Percentiles rank a stretch among this genome's conserved stretches.
Conservation (phyloP, 805 yeast genomes). For the Myxozyma monticola region DNA sequence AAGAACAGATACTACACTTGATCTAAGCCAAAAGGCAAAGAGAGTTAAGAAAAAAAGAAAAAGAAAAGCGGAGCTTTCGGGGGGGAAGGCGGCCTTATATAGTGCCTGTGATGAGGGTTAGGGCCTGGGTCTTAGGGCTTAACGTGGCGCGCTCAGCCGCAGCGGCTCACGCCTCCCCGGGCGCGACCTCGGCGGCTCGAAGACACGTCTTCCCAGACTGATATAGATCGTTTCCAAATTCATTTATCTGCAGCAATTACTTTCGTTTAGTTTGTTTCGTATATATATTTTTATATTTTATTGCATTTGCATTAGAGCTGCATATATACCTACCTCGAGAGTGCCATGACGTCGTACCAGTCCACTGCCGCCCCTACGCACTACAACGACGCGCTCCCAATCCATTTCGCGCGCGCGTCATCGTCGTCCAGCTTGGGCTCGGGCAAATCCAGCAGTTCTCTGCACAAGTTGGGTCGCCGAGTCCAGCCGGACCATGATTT, state of each 20-base stretch:
- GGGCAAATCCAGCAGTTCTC: slow-evolving; percentile 6
- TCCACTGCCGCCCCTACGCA: slow-evolving; percentile 22
- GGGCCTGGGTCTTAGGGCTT: no score
- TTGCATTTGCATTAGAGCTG: no score
- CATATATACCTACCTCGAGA: background rate
- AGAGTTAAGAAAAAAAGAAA: slow-evolving; percentile 64
- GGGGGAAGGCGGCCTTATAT: slow-evolving; percentile 11
- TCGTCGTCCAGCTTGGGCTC: background rate
- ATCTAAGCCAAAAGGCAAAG: slow-evolving; percentile 99
- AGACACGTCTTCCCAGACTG: no score
- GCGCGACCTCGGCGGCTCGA: no score
- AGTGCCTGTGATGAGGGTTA: slow-evolving; percentile 2
- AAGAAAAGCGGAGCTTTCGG: slow-evolving; percentile 26
- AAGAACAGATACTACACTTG: slow-evolving; percentile 99
- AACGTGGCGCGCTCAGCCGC: no score
- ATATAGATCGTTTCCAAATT: no score
- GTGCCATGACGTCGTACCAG: slow-evolving; percentile 28
- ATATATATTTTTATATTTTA: no score
- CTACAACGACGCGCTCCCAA: slow-evolving; percentile 27
- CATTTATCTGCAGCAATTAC: no score
- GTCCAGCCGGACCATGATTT: no score
- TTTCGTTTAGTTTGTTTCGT: no score
- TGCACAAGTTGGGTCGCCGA: slow-evolving; percentile 6
- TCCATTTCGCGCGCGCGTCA: slow-evolving; percentile 18
- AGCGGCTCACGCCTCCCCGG: no score